Conservation (phyloP, 306 rosid species). For the Cyamopsis tetragonoloba region DNA sequence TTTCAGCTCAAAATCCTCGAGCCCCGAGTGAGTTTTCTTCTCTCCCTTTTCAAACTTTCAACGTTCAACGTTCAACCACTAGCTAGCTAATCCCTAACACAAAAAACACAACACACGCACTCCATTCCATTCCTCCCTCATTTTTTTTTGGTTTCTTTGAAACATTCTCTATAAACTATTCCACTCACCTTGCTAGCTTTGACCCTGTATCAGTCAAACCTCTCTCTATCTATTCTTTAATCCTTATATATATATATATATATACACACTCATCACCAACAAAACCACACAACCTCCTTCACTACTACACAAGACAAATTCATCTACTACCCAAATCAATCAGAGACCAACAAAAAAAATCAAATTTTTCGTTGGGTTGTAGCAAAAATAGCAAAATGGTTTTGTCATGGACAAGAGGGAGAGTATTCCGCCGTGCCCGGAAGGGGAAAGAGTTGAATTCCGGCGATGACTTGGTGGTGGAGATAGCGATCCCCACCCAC, state of each 20-base stretch:
- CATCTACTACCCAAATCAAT: background rate
- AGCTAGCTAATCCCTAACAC: background rate
- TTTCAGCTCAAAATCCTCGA: background rate
- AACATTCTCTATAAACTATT: constrained; percentile 22
- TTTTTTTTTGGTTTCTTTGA: background rate
- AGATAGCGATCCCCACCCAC: constrained; percentile 50
- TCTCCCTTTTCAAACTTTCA: constrained; percentile 38
- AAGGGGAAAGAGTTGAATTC: constrained; percentile 31
- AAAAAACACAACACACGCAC: background rate
- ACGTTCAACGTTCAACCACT: constrained; percentile 63
- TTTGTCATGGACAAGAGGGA: constrained; percentile 59
- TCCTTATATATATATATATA: too few relatives aligned
- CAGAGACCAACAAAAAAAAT: background rate
- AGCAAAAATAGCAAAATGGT: constrained; percentile 40
- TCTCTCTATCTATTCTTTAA: too few relatives aligned
- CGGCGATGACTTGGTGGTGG: constrained; percentile 40
- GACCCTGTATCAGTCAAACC: constrained; percentile 32
- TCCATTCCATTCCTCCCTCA: background rate
- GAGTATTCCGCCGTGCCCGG: constrained; percentile 35
- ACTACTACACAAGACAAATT: background rate
- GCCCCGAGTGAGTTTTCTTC: background rate
- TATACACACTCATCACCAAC: too few relatives aligned
- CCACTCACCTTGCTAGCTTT: constrained; percentile 20
- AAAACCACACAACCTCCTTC: background rate
- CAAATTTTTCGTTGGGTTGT: too few relatives aligned